Evolutionary conservation across 164 flowering plant genomes (phyloP), one percentile per base, ranked within the genome.

Genomic region (Tinospora cordifolia): DNA sequence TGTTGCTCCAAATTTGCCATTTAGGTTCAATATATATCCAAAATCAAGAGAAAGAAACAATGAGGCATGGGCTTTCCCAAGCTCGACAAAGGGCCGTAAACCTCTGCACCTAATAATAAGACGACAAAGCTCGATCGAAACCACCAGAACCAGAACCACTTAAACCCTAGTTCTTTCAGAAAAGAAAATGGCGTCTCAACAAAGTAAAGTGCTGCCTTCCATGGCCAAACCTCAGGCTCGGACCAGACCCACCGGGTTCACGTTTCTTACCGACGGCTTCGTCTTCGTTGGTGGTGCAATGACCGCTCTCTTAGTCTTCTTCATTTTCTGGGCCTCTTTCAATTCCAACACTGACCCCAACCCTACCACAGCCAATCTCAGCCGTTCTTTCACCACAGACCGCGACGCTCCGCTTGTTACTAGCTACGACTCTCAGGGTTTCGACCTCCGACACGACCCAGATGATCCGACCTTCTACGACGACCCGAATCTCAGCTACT

Each of bases 241-340:
- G 6, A 54, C 24, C 81, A 83, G 78, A 60, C 21, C 81, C 46
- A n/a, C 36, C 36, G 36, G 36, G 2, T 62, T 79, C 25, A 65
- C 75, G 3, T 70, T 75, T 41, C 41, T 84, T 54, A 63, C 79
- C 22, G 90, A 87, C 57, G 71, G 71, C 6, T 65, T 74, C 46
- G 75, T 83, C 69, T 87, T 78, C 76, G 51, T 78, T 49, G 87
- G 82, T 8, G 92, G 90, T 12, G 84, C 80, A 19, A 34, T 83
- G 25, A 72, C 75, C n/a, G 87, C 89, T 15, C 65, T 86, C 24
- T 39, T 92, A 13, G 73, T 88, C 10, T 72, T 90, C 27, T 86
- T 89, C 87, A 66, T 84, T 62, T 21, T 86, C 74, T 85, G 75
- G 73, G 81, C 89, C 36, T 74, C 75, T 62, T 5, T 71, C 3